Conservation (phyloP, 164 flowering plant genomes). For the Stephania cephalantha region DNA sequence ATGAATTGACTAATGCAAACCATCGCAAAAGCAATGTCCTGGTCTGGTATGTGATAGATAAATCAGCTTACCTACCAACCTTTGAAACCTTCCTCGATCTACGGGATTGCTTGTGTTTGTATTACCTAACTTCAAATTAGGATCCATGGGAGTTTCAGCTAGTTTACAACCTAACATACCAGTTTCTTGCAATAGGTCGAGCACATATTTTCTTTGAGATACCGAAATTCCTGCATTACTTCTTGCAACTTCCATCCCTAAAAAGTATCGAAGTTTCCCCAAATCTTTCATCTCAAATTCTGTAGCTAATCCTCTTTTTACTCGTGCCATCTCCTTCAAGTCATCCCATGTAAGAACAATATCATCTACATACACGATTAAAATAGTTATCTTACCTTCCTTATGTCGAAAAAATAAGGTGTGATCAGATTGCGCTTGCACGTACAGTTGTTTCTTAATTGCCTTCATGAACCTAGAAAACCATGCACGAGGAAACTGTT, state of each 20-base stretch:
- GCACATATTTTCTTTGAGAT: not conserved
- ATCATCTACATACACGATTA: not conserved
- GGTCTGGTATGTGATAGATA: not conserved
- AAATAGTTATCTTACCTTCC: not conserved
- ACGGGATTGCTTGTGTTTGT: no score
- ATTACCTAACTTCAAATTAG: not conserved
- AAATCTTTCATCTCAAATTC: conserved; percentile 5
- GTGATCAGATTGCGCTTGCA: not conserved
- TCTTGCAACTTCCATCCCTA: conserved; percentile 2
- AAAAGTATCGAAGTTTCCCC: not conserved
- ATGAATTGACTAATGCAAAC: not conserved
- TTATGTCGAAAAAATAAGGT: not conserved
- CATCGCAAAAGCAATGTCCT: not conserved
- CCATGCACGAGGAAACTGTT: conserved; percentile 6
- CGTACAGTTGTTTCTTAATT: not conserved
- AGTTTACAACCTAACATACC: not conserved
- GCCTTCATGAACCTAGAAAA: not conserved
- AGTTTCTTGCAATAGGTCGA: not conserved
- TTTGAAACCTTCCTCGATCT: not conserved
- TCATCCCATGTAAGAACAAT: not conserved
- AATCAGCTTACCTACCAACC: not conserved
- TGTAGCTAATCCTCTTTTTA: not conserved
- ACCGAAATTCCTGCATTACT: not conserved
- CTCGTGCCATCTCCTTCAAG: not conserved
- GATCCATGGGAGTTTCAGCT: not conserved